phyloP scores from a whole-genome alignment of 176 grass and related monocot species.

The Oropetium thomaeum region DNA sequence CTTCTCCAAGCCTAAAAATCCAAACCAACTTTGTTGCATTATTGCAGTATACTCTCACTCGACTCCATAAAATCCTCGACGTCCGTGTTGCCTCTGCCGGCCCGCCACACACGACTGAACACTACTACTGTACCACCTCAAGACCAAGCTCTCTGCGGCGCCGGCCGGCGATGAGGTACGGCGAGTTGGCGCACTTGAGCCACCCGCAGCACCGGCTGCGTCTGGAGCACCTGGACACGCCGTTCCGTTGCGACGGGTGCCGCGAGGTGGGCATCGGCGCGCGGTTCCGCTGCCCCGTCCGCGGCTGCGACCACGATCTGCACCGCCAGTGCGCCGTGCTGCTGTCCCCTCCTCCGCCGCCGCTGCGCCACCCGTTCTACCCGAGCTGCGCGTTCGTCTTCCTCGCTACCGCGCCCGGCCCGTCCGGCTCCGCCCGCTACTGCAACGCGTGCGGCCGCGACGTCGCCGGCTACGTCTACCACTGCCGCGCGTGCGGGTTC shows the following conservation, averaged over 20 bases:
- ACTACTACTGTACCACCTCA: too few relatives aligned
- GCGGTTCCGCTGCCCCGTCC: slow-evolving; percentile 57
- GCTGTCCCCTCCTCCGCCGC: slow-evolving; percentile 37
- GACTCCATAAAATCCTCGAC: background rate
- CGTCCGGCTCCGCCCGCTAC: slow-evolving; percentile 34
- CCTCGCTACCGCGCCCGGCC: slow-evolving; percentile 46
- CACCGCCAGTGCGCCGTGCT: slow-evolving; percentile 85
- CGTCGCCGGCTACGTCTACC: slow-evolving; percentile 73
- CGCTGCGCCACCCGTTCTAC: slow-evolving; percentile 88
- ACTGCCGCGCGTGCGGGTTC: slow-evolving; percentile 85
- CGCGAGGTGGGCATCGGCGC: slow-evolving; percentile 78
- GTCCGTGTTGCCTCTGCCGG: background rate
- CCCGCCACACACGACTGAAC: background rate
- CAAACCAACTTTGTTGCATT: background rate
- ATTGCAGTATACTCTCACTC: too few relatives aligned
- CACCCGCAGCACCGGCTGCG: slow-evolving; percentile 92
- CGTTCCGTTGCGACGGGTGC: slow-evolving; percentile 95
- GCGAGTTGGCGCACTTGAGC: slow-evolving; percentile 78
- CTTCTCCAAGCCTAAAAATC: slow-evolving; percentile 1
- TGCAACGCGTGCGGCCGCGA: slow-evolving; percentile 95
- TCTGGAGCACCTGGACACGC: slow-evolving; percentile 66
- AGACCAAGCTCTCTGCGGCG: too few relatives aligned
- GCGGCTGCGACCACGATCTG: slow-evolving; percentile 78
- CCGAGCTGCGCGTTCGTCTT: slow-evolving; percentile 79
- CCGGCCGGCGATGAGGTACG: slow-evolving; percentile 85